phyloP scores from a whole-genome alignment of 2,329 filamentous ascomycete genomes.

The Paecilomyces niveus region DNA sequence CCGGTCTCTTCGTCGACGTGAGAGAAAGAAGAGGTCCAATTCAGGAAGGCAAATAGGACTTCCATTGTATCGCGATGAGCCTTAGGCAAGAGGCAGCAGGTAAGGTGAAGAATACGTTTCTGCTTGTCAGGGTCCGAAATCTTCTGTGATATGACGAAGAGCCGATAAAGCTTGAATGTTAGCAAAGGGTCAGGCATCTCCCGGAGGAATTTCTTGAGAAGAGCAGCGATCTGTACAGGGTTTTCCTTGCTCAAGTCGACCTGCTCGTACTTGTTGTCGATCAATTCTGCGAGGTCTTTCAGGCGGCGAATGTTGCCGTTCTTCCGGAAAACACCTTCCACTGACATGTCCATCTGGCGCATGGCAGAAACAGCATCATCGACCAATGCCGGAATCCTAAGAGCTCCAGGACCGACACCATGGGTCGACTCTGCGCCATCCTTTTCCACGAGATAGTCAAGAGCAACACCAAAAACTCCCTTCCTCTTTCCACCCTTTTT shows the following conservation, averaged over 20 bases:
- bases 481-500: conserved; percentile 75
- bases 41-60: conserved; percentile 90
- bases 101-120: conserved; percentile 78
- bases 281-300: conserved; percentile 74
- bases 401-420: conserved; percentile 82
- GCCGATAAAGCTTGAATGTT: conserved; percentile 85
- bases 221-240: conserved; percentile 85
- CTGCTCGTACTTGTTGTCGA: conserved; percentile 78
- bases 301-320: conserved; percentile 97
- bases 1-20: conserved; percentile 95
- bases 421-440: conserved; percentile 97
- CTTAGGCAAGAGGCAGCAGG: conserved; percentile 89
- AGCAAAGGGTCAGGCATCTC: conserved; percentile 91
- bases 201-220: conserved; percentile 90
- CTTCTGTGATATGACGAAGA: conserved; percentile 88
- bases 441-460: conserved; percentile 83
- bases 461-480: conserved; percentile 81
- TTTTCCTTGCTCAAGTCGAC: conserved; percentile 83
- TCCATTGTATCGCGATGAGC: conserved; percentile 89
- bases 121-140: conserved; percentile 74
- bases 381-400: conserved; percentile 89
- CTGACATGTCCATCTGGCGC: conserved; percentile 97
- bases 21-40: conserved; percentile 96
- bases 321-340: conserved; percentile 97
- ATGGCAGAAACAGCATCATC: conserved; percentile 91